Evolutionary conservation across 2,329 filamentous ascomycete species (phyloP).

Genomic region (Fusarium clavum): DNA sequence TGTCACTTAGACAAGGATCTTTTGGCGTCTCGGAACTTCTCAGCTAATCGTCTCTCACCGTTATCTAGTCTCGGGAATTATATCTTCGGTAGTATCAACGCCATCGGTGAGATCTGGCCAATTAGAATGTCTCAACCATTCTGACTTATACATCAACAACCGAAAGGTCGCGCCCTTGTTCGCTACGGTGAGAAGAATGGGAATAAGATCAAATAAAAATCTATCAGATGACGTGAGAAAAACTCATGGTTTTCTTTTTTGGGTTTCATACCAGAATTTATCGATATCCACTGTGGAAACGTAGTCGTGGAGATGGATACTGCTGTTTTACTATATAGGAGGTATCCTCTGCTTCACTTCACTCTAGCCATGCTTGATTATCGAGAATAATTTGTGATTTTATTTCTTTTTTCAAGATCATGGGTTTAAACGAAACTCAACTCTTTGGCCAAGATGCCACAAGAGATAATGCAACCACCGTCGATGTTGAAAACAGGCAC

Average conservation of each 20-base stretch:
- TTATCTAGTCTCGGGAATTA: constrained; percentile 1
- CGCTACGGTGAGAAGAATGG: neutral
- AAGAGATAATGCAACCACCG: constrained; percentile 1
- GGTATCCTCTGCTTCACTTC: neutral
- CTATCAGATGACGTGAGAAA: constrained; percentile 17
- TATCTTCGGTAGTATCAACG: neutral
- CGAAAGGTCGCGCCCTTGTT: constrained; percentile 17
- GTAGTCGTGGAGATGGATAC: constrained; percentile 3
- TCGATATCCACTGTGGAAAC: constrained; percentile 29
- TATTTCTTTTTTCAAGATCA: neutral
- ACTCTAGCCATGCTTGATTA: neutral
- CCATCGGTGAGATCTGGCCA: constrained; percentile 29
- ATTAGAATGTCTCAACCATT: constrained; percentile 2
- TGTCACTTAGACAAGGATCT: neutral
- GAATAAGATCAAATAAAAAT: neutral
- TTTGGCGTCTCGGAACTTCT: neutral
- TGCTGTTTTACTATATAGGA: constrained; percentile 14
- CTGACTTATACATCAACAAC: constrained; percentile 16
- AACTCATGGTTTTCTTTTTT: neutral
- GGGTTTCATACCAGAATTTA: neutral
- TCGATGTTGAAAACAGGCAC: constrained; percentile 19
- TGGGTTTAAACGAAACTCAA: constrained; percentile 22
- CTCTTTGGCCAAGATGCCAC: constrained; percentile 15
- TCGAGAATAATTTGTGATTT: neutral
- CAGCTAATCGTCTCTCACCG: neutral